These are phyloP conservation scores for Phialophora expanda DNA, from an alignment of 2,329 filamentous ascomycete species.

Conservation along the genomic window DNA sequence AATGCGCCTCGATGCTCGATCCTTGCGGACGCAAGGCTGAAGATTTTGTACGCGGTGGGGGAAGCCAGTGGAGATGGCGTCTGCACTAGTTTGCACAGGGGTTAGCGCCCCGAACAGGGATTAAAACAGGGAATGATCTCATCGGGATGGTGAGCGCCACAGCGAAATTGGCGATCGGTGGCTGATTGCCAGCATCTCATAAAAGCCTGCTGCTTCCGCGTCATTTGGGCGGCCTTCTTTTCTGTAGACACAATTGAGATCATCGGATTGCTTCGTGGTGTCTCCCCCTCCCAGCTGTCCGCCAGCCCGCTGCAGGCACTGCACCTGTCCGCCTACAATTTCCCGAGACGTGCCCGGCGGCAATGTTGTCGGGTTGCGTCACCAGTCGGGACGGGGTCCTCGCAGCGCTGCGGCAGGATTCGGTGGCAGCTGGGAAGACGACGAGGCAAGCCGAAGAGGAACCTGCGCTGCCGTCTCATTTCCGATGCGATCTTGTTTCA, in stretches of 20 bases:
- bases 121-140: slow-evolving; percentile 31
- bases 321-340: slow-evolving; percentile 6
- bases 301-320: slow-evolving; percentile 2
- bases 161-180: slow-evolving; percentile 18
- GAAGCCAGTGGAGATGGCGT: neutral
- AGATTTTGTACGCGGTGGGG: neutral
- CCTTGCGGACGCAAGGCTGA: neutral
- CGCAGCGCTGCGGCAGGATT: slow-evolving; percentile 12
- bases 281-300: slow-evolving; percentile 25
- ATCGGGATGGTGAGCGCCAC: slow-evolving; percentile 22
- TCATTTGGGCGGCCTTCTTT: slow-evolving; percentile 12
- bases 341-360: slow-evolving; percentile 9
- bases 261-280: slow-evolving; percentile 33
- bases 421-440: slow-evolving; percentile 26
- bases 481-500: slow-evolving; percentile 27
- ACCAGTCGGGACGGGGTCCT: slow-evolving; percentile 11
- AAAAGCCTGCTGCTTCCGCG: slow-evolving; percentile 24
- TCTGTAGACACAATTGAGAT: slow-evolving; percentile 29
- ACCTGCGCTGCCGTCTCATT: slow-evolving; percentile 19
- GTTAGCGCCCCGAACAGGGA: neutral
- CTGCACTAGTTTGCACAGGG: neutral
- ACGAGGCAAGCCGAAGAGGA: slow-evolving; percentile 30
- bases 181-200: slow-evolving; percentile 22
- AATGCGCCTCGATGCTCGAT: neutral
- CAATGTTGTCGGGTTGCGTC: slow-evolving; percentile 22